Conservation (phyloP, 2,329 filamentous ascomycete species). For the Monosporascus ibericus region DNA sequence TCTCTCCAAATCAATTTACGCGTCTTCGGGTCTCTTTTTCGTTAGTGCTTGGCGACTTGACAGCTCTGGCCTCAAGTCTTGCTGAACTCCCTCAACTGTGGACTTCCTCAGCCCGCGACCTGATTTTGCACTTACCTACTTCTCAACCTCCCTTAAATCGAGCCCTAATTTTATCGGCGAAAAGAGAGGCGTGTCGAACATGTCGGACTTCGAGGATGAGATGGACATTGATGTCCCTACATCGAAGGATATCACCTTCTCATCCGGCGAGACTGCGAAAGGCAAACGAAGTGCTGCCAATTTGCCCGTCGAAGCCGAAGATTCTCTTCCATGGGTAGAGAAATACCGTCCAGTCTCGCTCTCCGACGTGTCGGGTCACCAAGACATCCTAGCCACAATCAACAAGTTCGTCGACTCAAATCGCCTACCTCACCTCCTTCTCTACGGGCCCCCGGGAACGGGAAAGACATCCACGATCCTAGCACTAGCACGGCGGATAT, state of each 20-base stretch:
- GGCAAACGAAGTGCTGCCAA: slow-evolving; percentile 92
- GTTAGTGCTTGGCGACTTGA: no score
- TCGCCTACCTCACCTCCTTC: slow-evolving; percentile 86
- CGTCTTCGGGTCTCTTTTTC: neutral
- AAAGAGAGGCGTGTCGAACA: slow-evolving; percentile 21
- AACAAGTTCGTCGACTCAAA: slow-evolving; percentile 97
- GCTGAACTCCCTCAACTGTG: no score
- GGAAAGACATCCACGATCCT: slow-evolving; percentile 97
- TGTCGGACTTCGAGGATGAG: slow-evolving; percentile 56
- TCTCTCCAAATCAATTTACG: neutral
- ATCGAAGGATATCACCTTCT: slow-evolving; percentile 56
- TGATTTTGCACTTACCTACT: no score
- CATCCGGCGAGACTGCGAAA: slow-evolving; percentile 67
- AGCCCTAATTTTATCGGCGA: no score
- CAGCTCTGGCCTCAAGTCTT: no score
- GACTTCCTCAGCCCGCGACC: no score
- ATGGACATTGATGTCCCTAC: slow-evolving; percentile 53
- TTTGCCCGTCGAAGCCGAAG: slow-evolving; percentile 86
- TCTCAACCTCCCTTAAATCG: no score
- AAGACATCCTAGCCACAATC: slow-evolving; percentile 95
- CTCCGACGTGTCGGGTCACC: slow-evolving; percentile 89
- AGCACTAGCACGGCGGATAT: slow-evolving; percentile 87
- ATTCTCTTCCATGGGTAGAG: slow-evolving; percentile 94
- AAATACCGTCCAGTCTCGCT: slow-evolving; percentile 90
- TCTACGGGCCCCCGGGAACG: slow-evolving; percentile 94